phyloP scores from a whole-genome alignment of 805 yeast genomes.

The Metschnikowia picachoensis region DNA sequence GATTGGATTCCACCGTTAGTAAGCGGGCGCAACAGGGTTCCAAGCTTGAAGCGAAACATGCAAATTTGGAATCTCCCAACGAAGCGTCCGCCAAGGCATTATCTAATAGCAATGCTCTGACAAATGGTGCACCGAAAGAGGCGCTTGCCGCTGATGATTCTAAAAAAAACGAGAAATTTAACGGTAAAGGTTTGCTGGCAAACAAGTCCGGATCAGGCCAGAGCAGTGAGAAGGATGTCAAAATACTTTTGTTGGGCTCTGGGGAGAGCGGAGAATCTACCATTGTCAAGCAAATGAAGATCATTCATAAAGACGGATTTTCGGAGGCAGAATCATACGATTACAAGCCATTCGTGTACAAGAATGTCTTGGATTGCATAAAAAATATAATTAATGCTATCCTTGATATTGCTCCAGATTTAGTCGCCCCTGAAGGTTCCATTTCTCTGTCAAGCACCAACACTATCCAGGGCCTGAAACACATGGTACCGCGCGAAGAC shows the following conservation, averaged over 20 bases:
- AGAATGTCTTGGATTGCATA: constrained; percentile 74
- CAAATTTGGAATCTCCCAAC: neutral
- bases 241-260: constrained; percentile 77
- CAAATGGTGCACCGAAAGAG: constrained; percentile 3
- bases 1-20: constrained; percentile 5
- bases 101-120: neutral
- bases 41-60: constrained; percentile 3
- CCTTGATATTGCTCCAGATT: constrained; percentile 43
- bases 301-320: constrained; percentile 69
- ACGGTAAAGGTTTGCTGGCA: constrained; percentile 10
- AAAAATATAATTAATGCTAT: constrained; percentile 68
- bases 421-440: constrained; percentile 25
- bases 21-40: constrained; percentile 18
- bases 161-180: constrained; percentile 1
- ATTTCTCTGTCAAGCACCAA: neutral
- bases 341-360: constrained; percentile 74
- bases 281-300: constrained; percentile 77
- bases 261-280: constrained; percentile 87
- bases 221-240: constrained; percentile 46
- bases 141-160: neutral
- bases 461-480: neutral
- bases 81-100: neutral
- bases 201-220: constrained; percentile 9
- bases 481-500: constrained; percentile 24
- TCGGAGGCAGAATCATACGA: constrained; percentile 66